Evolutionary conservation across 2,329 filamentous ascomycete species (phyloP).

Genomic region (Elsinoe arachidis): DNA sequence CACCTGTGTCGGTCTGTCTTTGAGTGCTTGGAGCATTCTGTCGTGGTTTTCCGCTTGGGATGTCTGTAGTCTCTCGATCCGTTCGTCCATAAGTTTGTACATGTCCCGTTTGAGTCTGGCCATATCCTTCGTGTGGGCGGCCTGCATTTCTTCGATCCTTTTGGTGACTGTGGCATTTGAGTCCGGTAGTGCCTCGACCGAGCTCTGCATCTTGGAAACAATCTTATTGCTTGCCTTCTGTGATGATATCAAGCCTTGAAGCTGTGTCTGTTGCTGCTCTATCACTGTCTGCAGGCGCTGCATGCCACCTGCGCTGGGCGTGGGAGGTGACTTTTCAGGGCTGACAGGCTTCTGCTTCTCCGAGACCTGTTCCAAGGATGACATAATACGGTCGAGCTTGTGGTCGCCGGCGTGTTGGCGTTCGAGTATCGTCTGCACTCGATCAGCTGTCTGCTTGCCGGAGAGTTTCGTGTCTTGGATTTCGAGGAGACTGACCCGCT

Average conservation of each 20-base stretch:
- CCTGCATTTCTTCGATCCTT: constrained; percentile 13
- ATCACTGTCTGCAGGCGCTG: constrained; percentile 15
- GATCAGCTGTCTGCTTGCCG: constrained; percentile 10
- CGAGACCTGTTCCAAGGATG: background rate
- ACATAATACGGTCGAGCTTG: constrained; percentile 10
- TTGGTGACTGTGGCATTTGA: background rate
- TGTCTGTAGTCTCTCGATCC: constrained; percentile 2
- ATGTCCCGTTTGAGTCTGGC: constrained; percentile 1
- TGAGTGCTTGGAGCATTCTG: constrained; percentile 8
- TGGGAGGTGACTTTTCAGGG: background rate
- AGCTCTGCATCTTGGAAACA: constrained; percentile 3
- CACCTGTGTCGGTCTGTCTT: background rate
- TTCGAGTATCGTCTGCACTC: constrained; percentile 17
- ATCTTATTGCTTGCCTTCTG: constrained; percentile 14
- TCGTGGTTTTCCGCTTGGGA: background rate
- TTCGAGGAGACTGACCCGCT: constrained; percentile 13
- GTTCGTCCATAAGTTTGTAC: constrained; percentile 8
- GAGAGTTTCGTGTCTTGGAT: constrained; percentile 12
- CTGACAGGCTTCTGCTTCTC: background rate
- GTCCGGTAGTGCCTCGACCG: background rate
- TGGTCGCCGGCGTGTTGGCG: constrained; percentile 15
- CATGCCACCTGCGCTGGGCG: constrained; percentile 14
- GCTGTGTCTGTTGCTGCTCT: constrained; percentile 15
- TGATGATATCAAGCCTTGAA: constrained; percentile 2
- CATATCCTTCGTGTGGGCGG: constrained; percentile 10